Conservation (phyloP, 345 rosid species). For the Bruguiera sexangula region DNA sequence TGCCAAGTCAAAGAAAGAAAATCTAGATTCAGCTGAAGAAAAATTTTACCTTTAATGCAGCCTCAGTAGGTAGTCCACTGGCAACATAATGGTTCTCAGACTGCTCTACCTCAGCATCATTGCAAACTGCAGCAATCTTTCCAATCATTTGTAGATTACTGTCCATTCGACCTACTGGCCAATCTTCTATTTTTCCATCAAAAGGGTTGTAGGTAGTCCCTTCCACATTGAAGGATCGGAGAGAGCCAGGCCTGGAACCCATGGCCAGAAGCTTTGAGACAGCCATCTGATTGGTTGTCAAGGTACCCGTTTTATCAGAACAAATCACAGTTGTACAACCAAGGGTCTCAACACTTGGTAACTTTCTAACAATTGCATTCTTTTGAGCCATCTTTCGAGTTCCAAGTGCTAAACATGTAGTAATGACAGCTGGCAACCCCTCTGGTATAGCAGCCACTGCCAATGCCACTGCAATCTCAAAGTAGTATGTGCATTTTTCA, state of each 20-base stretch:
- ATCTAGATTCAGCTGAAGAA: neutral
- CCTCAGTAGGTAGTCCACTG: conserved; percentile 86
- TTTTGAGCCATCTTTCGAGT: conserved; percentile 98
- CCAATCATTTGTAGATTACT: conserved; percentile 86
- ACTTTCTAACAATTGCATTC: conserved; percentile 86
- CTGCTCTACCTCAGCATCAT: conserved; percentile 73
- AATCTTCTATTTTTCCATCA: conserved; percentile 73
- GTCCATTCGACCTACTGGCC: conserved; percentile 77
- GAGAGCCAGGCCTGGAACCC: conserved; percentile 63
- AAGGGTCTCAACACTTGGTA: conserved; percentile 94
- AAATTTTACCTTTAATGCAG: conserved; percentile 81
- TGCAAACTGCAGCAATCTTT: conserved; percentile 82
- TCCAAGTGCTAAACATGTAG: conserved; percentile 92
- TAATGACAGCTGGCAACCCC: conserved; percentile 94
- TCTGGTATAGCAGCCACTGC: conserved; percentile 99
- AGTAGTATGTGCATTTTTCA: conserved; percentile 97
- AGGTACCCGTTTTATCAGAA: conserved; percentile 91
- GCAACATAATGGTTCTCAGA: conserved; percentile 64
- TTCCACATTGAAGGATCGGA: conserved; percentile 71
- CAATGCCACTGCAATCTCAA: conserved; percentile 93
- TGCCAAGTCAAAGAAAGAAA: too few relatives aligned
- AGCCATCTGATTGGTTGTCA: conserved; percentile 93
- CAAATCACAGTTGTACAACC: conserved; percentile 95
- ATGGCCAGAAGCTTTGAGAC: conserved; percentile 79
- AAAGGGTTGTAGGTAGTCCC: conserved; percentile 79